Conservation (phyloP, 192 early-diverging fungal species). For the Backusella psychrophila region DNA sequence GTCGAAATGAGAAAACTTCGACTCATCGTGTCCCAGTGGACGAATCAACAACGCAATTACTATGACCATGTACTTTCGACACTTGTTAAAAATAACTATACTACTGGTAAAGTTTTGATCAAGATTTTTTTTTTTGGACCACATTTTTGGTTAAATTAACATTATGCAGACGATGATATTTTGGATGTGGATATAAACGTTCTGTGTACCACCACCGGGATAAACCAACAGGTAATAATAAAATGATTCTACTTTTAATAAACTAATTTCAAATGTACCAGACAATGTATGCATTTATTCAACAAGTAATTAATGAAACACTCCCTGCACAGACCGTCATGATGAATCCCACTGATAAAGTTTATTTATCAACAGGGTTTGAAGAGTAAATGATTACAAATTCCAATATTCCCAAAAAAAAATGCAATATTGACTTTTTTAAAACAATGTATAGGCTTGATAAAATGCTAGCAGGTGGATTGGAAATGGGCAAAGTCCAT, state of each 20-base stretch:
- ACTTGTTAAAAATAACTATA: not conserved
- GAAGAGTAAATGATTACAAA: not conserved
- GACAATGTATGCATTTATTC: not conserved
- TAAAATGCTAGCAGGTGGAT: not conserved
- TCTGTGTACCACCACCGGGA: not conserved
- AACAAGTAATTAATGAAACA: slow-evolving; percentile 5
- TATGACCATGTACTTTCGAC: not conserved
- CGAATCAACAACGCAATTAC: not conserved
- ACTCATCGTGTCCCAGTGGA: not conserved
- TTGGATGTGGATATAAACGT: not conserved
- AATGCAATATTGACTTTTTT: no score
- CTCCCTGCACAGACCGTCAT: not conserved
- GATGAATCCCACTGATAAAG: not conserved
- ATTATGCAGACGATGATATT: not conserved
- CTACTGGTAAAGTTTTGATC: not conserved
- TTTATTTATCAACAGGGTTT: not conserved
- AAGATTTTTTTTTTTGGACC: not conserved
- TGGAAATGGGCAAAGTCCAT: not conserved
- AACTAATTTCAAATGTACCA: not conserved
- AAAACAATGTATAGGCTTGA: not conserved
- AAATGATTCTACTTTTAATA: not conserved
- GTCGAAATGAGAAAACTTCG: not conserved
- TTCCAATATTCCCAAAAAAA: not conserved
- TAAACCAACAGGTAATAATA: not conserved
- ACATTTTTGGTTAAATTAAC: not conserved